Evolutionary conservation across 768 basidiomycete genomes (phyloP).

Genomic region (Xanthoconium stramineum): DNA sequence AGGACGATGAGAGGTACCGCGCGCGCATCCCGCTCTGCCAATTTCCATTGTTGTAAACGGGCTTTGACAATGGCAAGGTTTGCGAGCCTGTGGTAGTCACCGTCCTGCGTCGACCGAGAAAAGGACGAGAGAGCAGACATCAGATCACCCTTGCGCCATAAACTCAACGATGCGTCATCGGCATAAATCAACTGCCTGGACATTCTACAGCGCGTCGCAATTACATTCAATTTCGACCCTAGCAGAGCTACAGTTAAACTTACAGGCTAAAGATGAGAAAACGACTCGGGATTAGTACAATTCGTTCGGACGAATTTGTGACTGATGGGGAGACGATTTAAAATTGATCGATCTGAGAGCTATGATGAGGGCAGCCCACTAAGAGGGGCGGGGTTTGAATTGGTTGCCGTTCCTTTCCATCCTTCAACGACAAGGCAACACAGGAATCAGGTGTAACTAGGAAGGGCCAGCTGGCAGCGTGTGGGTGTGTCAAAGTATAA

Average conservation of each 20-base stretch:
- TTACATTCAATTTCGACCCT: neutral
- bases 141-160: neutral
- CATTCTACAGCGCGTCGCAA: neutral
- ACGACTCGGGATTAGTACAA: neutral
- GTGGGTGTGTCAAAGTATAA: no score
- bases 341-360: neutral
- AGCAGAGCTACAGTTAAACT: neutral
- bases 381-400: no score
- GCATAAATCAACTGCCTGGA: neutral
- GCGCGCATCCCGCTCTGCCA: neutral
- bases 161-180: neutral
- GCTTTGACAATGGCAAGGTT: neutral
- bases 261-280: neutral
- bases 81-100: neutral
- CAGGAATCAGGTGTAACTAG: no score
- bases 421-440: no score
- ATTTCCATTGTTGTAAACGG: neutral
- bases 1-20: neutral
- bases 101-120: neutral
- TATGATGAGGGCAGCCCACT: neutral
- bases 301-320: neutral
- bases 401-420: no score
- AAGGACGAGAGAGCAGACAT: neutral
- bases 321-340: neutral
- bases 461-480: no score